Evolutionary conservation across 2,329 filamentous ascomycete genomes (phyloP).

Genomic region (Cladosporium sp.): DNA sequence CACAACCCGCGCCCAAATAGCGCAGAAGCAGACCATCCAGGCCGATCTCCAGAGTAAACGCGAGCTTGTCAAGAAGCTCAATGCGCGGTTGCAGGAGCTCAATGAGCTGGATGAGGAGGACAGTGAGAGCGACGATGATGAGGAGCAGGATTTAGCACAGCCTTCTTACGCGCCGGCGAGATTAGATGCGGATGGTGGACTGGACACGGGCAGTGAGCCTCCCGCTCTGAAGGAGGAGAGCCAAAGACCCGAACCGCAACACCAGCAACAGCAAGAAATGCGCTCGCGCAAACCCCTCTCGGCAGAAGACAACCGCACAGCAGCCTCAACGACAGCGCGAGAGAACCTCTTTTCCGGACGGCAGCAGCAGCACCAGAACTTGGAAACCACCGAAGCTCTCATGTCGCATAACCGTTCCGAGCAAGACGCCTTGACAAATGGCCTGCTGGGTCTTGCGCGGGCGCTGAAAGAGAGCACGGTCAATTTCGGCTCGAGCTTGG

Average conservation of each 20-base stretch:
- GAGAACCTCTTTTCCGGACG: slow-evolving; percentile 34
- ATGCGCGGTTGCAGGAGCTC: slow-evolving; percentile 63
- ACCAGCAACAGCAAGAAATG: slow-evolving; percentile 19
- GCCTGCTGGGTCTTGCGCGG: slow-evolving; percentile 73
- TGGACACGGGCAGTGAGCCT: slow-evolving; percentile 22
- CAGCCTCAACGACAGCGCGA: slow-evolving; percentile 31
- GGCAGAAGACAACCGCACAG: slow-evolving; percentile 24
- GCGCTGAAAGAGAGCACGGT: slow-evolving; percentile 71
- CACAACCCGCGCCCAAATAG: slow-evolving; percentile 44
- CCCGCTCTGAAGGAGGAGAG: slow-evolving; percentile 6
- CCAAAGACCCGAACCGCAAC: slow-evolving; percentile 3
- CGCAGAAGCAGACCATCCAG: slow-evolving; percentile 58
- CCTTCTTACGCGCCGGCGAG: slow-evolving; percentile 40
- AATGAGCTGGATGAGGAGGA: slow-evolving; percentile 47
- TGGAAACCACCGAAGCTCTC: slow-evolving; percentile 55
- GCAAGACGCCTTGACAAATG: slow-evolving; percentile 76
- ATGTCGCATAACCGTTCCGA: slow-evolving; percentile 73
- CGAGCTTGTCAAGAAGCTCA: slow-evolving; percentile 60
- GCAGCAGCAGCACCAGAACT: slow-evolving; percentile 14
- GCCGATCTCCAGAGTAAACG: slow-evolving; percentile 60
- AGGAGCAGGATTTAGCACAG: slow-evolving; percentile 37
- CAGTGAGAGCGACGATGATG: slow-evolving; percentile 36
- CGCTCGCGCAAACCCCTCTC: slow-evolving; percentile 23
- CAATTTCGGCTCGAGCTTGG: slow-evolving; percentile 66
- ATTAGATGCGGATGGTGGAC: slow-evolving; percentile 24